Conservation (phyloP, 2,329 filamentous ascomycete genomes). For the Epichloe typhina region DNA sequence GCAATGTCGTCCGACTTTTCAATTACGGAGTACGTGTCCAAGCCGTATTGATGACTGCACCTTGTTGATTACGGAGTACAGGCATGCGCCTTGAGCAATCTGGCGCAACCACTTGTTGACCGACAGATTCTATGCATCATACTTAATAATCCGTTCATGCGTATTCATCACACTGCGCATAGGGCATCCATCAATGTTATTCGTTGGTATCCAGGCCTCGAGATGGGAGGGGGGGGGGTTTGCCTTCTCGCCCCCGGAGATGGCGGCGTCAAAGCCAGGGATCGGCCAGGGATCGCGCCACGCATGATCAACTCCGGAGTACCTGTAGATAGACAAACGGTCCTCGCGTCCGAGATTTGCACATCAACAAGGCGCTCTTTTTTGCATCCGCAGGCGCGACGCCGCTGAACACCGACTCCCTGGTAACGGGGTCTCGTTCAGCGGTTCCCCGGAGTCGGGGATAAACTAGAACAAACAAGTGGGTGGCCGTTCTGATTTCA, state of each 20-base stretch:
- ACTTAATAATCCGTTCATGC: not conserved
- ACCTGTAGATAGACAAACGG: not conserved
- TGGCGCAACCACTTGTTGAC: not conserved
- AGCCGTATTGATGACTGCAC: too few species aligned
- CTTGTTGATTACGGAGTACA: too few species aligned
- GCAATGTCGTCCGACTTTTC: too few species aligned
- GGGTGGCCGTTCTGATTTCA: not conserved
- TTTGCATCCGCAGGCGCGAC: not conserved
- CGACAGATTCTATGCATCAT: too few species aligned
- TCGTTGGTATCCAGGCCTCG: not conserved
- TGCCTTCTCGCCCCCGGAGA: not conserved
- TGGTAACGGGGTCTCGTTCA: not conserved
- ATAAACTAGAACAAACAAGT: not conserved
- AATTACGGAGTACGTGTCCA: not conserved
- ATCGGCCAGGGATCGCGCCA: not conserved
- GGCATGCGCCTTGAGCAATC: not conserved
- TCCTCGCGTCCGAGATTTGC: not conserved
- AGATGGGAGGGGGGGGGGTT: not conserved
- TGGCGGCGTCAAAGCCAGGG: not conserved
- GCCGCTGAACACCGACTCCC: constrained; percentile 1
- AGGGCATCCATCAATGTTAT: constrained; percentile 1
- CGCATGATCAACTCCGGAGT: not conserved
- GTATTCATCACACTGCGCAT: not conserved
- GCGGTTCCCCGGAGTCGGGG: not conserved
- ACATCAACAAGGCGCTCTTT: not conserved